phyloP scores from a whole-genome alignment of 202 grass and related monocot genomes.

The Digitaria exilis region DNA sequence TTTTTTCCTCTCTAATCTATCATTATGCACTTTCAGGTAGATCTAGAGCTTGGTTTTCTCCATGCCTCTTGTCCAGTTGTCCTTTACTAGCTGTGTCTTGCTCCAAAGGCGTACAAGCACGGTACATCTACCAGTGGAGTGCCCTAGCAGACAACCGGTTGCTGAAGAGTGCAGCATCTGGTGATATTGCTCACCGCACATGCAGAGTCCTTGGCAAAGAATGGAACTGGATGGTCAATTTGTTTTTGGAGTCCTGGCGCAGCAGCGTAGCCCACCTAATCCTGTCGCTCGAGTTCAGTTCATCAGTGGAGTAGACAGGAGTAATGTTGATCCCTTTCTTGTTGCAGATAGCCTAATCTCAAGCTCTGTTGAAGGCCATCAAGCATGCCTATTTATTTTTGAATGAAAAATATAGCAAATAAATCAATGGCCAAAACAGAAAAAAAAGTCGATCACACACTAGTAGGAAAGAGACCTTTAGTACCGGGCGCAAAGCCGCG shows the following conservation, averaged over 20 bases:
- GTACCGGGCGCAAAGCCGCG: too few species aligned
- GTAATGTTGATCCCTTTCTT: conserved; percentile 8
- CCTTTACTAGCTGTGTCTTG: background rate
- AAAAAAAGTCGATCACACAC: too few species aligned
- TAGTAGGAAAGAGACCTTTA: too few species aligned
- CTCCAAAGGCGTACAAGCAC: conserved; percentile 29
- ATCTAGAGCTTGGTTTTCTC: background rate
- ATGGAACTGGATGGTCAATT: background rate
- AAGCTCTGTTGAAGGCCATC: background rate
- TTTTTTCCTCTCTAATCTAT: background rate
- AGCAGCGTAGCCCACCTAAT: background rate
- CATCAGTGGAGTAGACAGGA: background rate
- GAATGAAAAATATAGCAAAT: background rate
- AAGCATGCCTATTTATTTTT: conserved; percentile 3
- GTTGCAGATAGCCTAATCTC: background rate
- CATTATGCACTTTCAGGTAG: background rate
- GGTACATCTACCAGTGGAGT: conserved; percentile 18
- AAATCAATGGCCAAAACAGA: too few species aligned
- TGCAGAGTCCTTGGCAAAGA: background rate
- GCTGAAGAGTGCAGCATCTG: conserved; percentile 40
- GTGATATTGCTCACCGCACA: conserved; percentile 26
- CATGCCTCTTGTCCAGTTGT: background rate
- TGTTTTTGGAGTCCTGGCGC: background rate
- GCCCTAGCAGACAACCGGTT: conserved; percentile 25
- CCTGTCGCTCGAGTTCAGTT: background rate